phyloP scores from a whole-genome alignment of 192 early-diverging fungal genomes.

The Coemansia interrupta region DNA sequence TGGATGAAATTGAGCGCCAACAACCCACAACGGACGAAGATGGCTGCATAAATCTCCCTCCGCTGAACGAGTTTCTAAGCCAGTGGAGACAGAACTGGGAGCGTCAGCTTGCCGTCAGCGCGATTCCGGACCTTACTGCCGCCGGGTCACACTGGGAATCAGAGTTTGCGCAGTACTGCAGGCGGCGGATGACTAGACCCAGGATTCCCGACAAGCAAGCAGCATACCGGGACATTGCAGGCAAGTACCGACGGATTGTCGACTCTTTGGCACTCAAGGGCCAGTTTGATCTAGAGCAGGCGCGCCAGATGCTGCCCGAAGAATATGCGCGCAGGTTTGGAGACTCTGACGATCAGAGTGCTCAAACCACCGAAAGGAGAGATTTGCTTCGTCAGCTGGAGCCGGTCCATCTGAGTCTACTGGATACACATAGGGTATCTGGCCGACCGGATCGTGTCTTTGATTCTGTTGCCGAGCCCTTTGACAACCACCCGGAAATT shows the following conservation, averaged over 20 bases:
- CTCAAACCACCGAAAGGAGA: too few species aligned
- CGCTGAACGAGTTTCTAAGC: slow-evolving; percentile 26
- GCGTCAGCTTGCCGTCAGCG: slow-evolving; percentile 28
- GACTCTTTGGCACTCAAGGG: slow-evolving; percentile 8
- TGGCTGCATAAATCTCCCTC: slow-evolving; percentile 18
- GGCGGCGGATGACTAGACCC: slow-evolving; percentile 13
- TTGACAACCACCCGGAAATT: slow-evolving; percentile 26
- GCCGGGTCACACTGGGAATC: slow-evolving; percentile 23
- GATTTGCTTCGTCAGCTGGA: not conserved
- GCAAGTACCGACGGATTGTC: slow-evolving; percentile 20
- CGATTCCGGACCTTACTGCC: slow-evolving; percentile 22
- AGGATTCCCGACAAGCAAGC: not conserved
- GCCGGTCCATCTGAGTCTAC: not conserved
- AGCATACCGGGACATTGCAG: slow-evolving; percentile 15
- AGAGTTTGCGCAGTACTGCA: slow-evolving; percentile 27
- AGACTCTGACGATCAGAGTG: too few species aligned
- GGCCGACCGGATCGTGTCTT: not conserved
- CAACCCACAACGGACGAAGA: not conserved
- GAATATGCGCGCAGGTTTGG: slow-evolving; percentile 9
- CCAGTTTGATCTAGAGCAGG: slow-evolving; percentile 7
- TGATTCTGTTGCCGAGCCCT: slow-evolving; percentile 19
- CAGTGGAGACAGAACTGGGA: slow-evolving; percentile 38
- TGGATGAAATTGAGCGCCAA: slow-evolving; percentile 47
- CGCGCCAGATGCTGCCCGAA: slow-evolving; percentile 13
- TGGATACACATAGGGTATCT: not conserved